Conservation (phyloP, 768 basidiomycete species). For the Termitomyces sp. region DNA sequence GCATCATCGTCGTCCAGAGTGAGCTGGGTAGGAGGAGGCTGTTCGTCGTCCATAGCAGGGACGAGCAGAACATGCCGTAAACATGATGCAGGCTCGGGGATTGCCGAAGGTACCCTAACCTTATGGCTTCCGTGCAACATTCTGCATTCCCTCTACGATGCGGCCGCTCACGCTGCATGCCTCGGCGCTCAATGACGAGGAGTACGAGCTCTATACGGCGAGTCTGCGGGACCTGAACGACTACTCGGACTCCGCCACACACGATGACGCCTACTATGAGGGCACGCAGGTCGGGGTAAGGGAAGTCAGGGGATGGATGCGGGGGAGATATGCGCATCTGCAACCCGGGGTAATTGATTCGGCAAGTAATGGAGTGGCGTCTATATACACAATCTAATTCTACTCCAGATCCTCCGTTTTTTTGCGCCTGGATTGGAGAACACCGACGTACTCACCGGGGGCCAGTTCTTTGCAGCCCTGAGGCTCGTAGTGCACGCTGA, state of each 20-base stretch:
- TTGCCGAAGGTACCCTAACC: slow-evolving; percentile 6
- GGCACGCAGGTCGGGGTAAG: slow-evolving; percentile 51
- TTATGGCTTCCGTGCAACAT: slow-evolving; percentile 3
- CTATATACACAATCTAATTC: neutral
- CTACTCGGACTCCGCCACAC: slow-evolving; percentile 14
- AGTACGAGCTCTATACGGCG: slow-evolving; percentile 66
- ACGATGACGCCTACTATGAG: slow-evolving; percentile 53
- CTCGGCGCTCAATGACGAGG: slow-evolving; percentile 72
- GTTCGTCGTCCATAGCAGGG: slow-evolving; percentile 9
- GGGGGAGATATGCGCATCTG: slow-evolving; percentile 63
- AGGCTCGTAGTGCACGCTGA: slow-evolving; percentile 63
- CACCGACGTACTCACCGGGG: slow-evolving; percentile 55
- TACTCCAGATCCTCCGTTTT: slow-evolving; percentile 55
- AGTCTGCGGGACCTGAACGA: slow-evolving; percentile 51
- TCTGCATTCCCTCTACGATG: slow-evolving; percentile 29
- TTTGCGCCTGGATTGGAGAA: slow-evolving; percentile 56
- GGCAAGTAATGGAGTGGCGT: slow-evolving; percentile 29
- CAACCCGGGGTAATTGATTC: slow-evolving; percentile 52
- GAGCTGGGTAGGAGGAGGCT: neutral
- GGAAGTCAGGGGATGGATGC: slow-evolving; percentile 73
- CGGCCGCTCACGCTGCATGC: slow-evolving; percentile 66
- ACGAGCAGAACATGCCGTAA: neutral
- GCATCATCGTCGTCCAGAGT: slow-evolving; percentile 36
- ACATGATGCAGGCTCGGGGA: slow-evolving; percentile 2
- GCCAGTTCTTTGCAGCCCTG: slow-evolving; percentile 76